Percentiles rank a stretch among this genome's conserved stretches.
phyloP scores from a whole-genome alignment of 2,329 filamentous ascomycete genomes.

The Xylaria sp. region DNA sequence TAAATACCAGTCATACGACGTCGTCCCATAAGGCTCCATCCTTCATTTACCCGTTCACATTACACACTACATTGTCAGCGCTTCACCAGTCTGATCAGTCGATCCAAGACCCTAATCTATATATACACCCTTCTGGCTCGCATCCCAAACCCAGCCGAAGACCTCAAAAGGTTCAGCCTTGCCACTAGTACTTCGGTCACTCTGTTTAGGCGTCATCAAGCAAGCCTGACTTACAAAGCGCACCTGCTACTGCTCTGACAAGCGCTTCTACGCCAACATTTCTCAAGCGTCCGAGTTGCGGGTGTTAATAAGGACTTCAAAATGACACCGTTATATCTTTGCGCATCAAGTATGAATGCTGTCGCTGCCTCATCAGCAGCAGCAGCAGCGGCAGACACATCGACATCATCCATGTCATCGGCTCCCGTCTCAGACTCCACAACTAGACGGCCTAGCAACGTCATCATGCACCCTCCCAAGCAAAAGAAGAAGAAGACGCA shows the following conservation, averaged over 20 bases:
- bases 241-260: background rate
- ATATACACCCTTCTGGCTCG: background rate
- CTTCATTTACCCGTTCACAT: constrained; percentile 7
- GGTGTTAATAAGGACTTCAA: background rate
- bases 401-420: constrained; percentile 34
- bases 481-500: constrained; percentile 42
- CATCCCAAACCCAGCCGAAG: background rate
- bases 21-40: constrained; percentile 37
- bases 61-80: background rate
- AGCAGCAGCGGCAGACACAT: constrained; percentile 5
- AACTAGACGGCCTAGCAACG: constrained; percentile 36
- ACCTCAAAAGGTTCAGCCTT: background rate
- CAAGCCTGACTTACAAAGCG: background rate
- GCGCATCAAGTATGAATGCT: constrained; percentile 22
- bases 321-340: constrained; percentile 37
- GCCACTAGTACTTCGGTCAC: background rate
- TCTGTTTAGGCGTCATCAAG: background rate
- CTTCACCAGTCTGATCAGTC: background rate
- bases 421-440: constrained; percentile 33
- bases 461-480: constrained; percentile 44
- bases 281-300: background rate
- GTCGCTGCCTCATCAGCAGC: constrained; percentile 17
- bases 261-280: background rate
- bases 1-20: constrained; percentile 43
- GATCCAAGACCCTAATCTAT: constrained; percentile 7